These are phyloP conservation scores for Umbelopsis vinacea DNA, from an alignment of 192 early-diverging fungal genomes.

Conservation along the genomic window DNA sequence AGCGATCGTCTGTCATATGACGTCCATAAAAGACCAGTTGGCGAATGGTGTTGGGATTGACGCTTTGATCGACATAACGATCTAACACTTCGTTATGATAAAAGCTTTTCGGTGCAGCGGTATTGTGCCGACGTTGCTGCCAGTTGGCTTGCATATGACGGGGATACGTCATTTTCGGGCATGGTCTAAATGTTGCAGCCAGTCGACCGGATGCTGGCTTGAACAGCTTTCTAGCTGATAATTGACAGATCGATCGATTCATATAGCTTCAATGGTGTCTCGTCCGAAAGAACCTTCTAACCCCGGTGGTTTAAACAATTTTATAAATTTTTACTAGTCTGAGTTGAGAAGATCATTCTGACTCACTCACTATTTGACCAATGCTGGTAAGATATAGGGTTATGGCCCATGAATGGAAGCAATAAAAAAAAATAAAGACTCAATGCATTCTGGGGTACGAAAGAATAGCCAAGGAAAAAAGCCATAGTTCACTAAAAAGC, in stretches of 20 bases:
- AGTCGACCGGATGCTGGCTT: neutral
- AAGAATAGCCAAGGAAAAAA: neutral
- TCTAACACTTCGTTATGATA: slow-evolving; percentile 92
- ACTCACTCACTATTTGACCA: neutral
- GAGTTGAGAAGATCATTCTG: slow-evolving; percentile 1
- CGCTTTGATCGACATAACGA: slow-evolving; percentile 77
- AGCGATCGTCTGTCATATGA: slow-evolving; percentile 81
- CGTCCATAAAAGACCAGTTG: slow-evolving; percentile 93
- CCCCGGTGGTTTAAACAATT: neutral
- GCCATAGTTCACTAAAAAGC: neutral
- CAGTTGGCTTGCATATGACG: neutral
- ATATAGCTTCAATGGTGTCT: neutral
- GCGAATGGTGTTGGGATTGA: slow-evolving; percentile 86
- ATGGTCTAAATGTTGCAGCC: neutral
- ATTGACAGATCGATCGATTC: slow-evolving; percentile 2
- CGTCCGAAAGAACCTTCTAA: neutral
- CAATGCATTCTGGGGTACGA: no score
- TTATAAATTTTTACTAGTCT: neutral
- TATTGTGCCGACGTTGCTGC: slow-evolving; percentile 1
- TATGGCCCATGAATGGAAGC: neutral
- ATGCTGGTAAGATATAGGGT: neutral
- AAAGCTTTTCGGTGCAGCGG: slow-evolving; percentile 50
- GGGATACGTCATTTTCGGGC: neutral
- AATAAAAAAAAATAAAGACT: neutral
- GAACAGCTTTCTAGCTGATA: neutral